Evolutionary conservation across 345 rosid species (phyloP), one percentile per base, ranked within the genome.

Genomic region (Brassica nigra): DNA sequence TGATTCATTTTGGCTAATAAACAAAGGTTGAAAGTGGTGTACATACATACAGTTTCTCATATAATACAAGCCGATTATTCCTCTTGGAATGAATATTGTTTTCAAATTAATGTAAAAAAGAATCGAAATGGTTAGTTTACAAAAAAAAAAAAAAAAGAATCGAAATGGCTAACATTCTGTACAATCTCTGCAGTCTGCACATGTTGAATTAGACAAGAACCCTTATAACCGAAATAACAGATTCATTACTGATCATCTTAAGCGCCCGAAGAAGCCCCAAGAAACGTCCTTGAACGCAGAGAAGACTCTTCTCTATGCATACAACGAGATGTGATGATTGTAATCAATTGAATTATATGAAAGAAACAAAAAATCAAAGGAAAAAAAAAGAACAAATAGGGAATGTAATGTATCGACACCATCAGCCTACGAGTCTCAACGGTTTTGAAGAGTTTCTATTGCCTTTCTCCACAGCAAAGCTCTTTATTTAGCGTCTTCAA

Each of bases 391-490:
- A 64, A 16, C 28, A 15, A 71, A 30, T 3, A 28, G 65, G 52
- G 52, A 57, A n/a, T 28, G 42, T 11, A 5, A 58, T 55, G 59
- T 27, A 49, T 67, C 62, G 52, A 23, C 37, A 66, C 52, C 73
- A 73, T 67, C 74, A 61, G 76, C 75, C 74, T 68, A 44, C 15
- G 39, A 73, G 30, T 11, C 66, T 79, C 79, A 92, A 79, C 81
- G 91, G 77, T 81, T 90, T 78, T 95, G 99, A 73, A 96, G 91
- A 80, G 88, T 80, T 86, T 95, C 98, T 2, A 95, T 95, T 1
- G 96, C 97, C 83, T 90, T 91, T 83, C 93, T 91, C 99, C 99
- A 95, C 75, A 91, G 99, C 86, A 82, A 84, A 11, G 98, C 95
- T 84, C 97, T 86, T 78, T 90, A 97, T 80, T 95, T 93, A 1